Evolutionary conservation across 257 asterid genomes (phyloP).

Genomic region (Salvia hispanica): DNA sequence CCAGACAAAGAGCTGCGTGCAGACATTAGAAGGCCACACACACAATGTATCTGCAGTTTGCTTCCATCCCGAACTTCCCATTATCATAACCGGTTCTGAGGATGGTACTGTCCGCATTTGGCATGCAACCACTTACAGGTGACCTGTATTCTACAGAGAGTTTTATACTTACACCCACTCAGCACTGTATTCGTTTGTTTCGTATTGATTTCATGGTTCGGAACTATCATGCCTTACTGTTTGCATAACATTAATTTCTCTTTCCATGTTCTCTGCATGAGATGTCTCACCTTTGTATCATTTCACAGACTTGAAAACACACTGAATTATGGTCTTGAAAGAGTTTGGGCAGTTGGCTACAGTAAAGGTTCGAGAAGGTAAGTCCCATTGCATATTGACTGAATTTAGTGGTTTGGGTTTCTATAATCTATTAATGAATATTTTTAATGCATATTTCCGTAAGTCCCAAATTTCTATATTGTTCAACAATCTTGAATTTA

Average conservation of each 20-base stretch:
- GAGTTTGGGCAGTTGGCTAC: conserved; percentile 98
- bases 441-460: conserved; percentile 2
- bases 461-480: conserved; percentile 17
- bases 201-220: too few relatives aligned
- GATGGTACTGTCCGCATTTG: conserved; percentile 99
- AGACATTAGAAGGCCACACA: conserved; percentile 98
- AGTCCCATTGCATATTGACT: conserved; percentile 24
- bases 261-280: not conserved
- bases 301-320: conserved; percentile 92
- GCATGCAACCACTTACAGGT: conserved; percentile 98
- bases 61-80: conserved; percentile 99
- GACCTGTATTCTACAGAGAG: conserved; percentile 24
- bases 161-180: not conserved
- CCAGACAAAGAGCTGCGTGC: conserved; percentile 97
- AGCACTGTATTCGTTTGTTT: too few relatives aligned
- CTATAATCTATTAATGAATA: too few relatives aligned
- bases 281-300: conserved; percentile 35
- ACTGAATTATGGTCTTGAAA: conserved; percentile 96
- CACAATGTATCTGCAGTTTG: conserved; percentile 99
- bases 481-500: conserved; percentile 14
- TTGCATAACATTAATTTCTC: not conserved
- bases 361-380: conserved; percentile 91
- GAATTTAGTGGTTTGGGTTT: not conserved
- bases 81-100: conserved; percentile 94
- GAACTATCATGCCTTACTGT: too few relatives aligned